Evolutionary conservation across 2,329 filamentous ascomycete species (phyloP).

Genomic region (Hypoxylon sp.): DNA sequence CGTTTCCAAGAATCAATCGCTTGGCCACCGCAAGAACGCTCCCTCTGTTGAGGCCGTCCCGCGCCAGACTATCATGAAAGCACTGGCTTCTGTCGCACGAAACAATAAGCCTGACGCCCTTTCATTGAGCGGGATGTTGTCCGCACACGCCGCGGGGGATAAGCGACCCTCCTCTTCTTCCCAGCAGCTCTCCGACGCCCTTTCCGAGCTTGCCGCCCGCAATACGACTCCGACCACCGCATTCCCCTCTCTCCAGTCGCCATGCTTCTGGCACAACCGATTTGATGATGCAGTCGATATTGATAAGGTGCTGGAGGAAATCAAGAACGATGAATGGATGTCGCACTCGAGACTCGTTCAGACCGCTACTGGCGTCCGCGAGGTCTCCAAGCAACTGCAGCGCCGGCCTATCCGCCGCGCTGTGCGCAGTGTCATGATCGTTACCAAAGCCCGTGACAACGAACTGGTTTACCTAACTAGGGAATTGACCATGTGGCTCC

Average conservation of each 20-base stretch:
- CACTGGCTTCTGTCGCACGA: constrained; percentile 75
- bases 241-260: constrained; percentile 83
- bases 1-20: constrained; percentile 50
- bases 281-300: constrained; percentile 98
- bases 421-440: constrained; percentile 96
- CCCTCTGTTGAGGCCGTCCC: constrained; percentile 76
- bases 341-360: constrained; percentile 95
- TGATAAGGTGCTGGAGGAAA: constrained; percentile 93
- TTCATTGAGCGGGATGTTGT: constrained; percentile 72
- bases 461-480: constrained; percentile 89
- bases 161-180: constrained; percentile 60
- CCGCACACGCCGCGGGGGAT: constrained; percentile 56
- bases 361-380: constrained; percentile 93
- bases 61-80: constrained; percentile 86
- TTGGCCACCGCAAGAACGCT: constrained; percentile 62
- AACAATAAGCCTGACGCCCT: constrained; percentile 73
- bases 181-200: constrained; percentile 73
- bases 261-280: constrained; percentile 97
- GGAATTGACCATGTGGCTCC: constrained; percentile 88
- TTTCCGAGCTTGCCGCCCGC: constrained; percentile 66
- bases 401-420: constrained; percentile 91
- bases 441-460: constrained; percentile 97
- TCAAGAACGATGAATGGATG: constrained; percentile 87
- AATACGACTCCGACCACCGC: constrained; percentile 61
- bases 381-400: constrained; percentile 96